phyloP scores from a whole-genome alignment of 225 moss, liverwort and hornwort species.

The Pseudoscleropodium purum region DNA sequence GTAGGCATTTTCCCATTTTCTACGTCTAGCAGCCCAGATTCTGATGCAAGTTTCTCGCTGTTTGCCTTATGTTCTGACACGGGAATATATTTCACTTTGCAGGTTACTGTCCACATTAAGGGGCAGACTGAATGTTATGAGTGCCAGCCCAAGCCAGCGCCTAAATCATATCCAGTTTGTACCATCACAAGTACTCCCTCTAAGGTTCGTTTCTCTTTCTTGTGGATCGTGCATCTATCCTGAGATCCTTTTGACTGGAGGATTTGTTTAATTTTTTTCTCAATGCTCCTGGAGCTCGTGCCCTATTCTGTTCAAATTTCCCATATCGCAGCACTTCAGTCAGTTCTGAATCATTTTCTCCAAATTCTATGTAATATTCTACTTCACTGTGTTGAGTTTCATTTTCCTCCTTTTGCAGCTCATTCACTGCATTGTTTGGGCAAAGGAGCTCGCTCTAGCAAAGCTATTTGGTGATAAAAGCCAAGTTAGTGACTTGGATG shows the following conservation, averaged over 20 bases:
- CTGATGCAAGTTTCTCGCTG: background rate
- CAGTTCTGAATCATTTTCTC: background rate
- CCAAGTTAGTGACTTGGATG: conserved; percentile 79
- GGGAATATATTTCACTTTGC: background rate
- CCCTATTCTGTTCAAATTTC: background rate
- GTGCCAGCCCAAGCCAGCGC: conserved; percentile 97
- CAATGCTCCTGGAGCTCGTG: background rate
- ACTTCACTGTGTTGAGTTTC: background rate
- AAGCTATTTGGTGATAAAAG: conserved; percentile 93
- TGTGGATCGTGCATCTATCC: background rate
- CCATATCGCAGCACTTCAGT: background rate
- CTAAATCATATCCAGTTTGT: conserved; percentile 96
- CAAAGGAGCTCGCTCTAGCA: conserved; percentile 82
- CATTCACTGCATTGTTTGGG: conserved; percentile 99
- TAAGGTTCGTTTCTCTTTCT: conserved; percentile 40
- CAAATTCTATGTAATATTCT: background rate
- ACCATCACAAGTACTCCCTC: conserved; percentile 99
- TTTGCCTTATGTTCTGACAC: background rate
- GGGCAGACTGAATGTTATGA: conserved; percentile 96
- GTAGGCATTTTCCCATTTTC: conserved; percentile 19
- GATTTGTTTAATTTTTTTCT: background rate
- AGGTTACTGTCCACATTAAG: conserved; percentile 92
- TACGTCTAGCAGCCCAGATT: background rate
- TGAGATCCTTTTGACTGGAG: background rate
- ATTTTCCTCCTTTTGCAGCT: conserved; percentile 45